Evolutionary conservation across 139 green algal species (phyloP), one percentile per base, ranked within the genome.

Genomic region (Chlamydomonas eustigma): DNA sequence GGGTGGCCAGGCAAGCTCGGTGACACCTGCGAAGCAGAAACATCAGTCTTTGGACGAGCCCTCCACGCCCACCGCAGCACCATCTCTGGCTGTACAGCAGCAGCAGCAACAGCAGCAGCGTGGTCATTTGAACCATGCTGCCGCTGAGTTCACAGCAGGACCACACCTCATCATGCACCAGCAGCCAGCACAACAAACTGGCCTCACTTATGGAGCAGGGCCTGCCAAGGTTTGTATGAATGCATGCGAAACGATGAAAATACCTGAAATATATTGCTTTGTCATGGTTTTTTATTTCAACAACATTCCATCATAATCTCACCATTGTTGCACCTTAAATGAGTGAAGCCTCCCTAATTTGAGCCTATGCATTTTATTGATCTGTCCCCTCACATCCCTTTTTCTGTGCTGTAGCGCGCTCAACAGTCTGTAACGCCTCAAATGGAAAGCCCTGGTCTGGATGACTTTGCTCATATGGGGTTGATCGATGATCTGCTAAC

Each of bases 401-500:
- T 58, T 58, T 58, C 44, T 58, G 44, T 18, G 18, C 65, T 31
- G 68, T 38, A 75, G 37, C 68, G 68, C 36, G 25, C 68, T 4
- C 37, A 28, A 35, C 68, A 37, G 35, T 38, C 12, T 33, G 34
- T 24, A 2, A 35, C 63, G 18, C 65, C 65, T 51, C 51, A 68
- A 38, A 36, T 82, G 3, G 89, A 93, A 76, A 86, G 82, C 28
- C 84, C 90, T 0, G 82, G 89, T 33, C 51, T 95, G 70, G 90
- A 95, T 73, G 91, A 93, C 79, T 95, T 95, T 84, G 88, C 89
- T 0, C 91, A 95, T 78, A 91, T 95, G 84, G 86, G 85, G 4
- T 81, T 95, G 24, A 95, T 94, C 52, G 88, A 83, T 2, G 90
- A 95, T 71, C 76, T 95, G 51, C 83, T 95, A 25, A 76, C 71